A percentile compares a stretch with the other conserved stretches of the same genome.
phyloP scores from a whole-genome alignment of 306 rosid species.

The Dalbergia oliveri region DNA sequence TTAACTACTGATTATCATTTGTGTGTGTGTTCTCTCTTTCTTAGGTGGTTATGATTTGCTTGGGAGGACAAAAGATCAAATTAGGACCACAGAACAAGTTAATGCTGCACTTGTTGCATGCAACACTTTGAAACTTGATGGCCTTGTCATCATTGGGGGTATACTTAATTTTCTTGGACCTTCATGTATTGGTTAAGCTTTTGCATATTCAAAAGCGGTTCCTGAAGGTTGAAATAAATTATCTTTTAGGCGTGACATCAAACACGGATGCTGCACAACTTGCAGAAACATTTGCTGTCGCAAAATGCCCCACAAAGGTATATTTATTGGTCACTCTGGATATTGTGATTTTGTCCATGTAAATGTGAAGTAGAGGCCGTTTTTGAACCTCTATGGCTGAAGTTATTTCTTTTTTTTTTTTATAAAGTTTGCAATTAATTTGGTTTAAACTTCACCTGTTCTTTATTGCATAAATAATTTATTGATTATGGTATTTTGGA shows the following conservation, averaged over 20 bases:
- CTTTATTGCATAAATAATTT: not conserved
- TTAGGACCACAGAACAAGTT: conserved; percentile 93
- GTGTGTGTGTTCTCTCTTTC: conserved; percentile 37
- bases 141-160: conserved; percentile 98
- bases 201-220: conserved; percentile 20
- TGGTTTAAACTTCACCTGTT: conserved; percentile 8
- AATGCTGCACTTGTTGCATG: conserved; percentile 87
- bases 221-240: conserved; percentile 33
- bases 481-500: conserved; percentile 37
- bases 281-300: conserved; percentile 94
- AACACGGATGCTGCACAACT: conserved; percentile 99
- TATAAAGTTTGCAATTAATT: not conserved
- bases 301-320: conserved; percentile 94
- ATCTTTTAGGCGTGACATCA: conserved; percentile 87
- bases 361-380: not conserved
- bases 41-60: conserved; percentile 98
- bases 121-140: conserved; percentile 85
- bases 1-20: conserved; percentile 1
- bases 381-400: not conserved
- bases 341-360: conserved; percentile 13
- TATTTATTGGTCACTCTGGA: not conserved
- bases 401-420: not conserved
- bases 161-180: conserved; percentile 29
- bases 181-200: conserved; percentile 2
- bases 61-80: conserved; percentile 96